These are phyloP conservation scores for Dryadomyces sulphureus DNA, from an alignment of 2,329 filamentous ascomycete genomes.

Conservation along the genomic window DNA sequence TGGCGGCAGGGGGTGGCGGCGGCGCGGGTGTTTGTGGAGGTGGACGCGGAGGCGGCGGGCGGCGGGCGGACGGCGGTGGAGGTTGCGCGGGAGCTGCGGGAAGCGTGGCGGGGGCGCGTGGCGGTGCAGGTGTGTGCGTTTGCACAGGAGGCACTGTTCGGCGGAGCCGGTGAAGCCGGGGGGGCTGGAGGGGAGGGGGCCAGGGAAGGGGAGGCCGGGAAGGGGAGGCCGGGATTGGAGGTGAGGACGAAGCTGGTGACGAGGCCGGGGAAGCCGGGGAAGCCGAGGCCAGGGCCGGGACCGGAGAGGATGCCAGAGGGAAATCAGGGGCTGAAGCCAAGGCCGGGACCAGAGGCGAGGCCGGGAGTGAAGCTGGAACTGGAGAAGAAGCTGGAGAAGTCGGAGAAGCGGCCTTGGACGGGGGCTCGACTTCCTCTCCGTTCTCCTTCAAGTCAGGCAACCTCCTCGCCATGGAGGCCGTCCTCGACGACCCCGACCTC, in stretches of 20 bases:
- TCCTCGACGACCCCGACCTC: conserved; percentile 12
- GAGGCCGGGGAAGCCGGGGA: not conserved
- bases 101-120: conserved; percentile 34
- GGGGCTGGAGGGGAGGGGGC: conserved; percentile 10
- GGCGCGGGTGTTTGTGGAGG: conserved; percentile 57
- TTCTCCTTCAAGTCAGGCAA: no score
- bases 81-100: conserved; percentile 41
- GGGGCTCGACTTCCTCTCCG: no score
- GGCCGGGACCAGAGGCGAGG: no score
- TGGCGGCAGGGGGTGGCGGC: conserved; percentile 49
- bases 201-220: not conserved
- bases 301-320: no score
- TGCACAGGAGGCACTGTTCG: conserved; percentile 53
- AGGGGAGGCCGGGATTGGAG: not conserved
- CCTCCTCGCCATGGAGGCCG: conserved; percentile 26
- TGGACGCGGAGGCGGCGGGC: conserved; percentile 42
- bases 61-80: conserved; percentile 21
- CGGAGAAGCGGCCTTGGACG: no score
- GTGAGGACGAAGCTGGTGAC: not conserved
- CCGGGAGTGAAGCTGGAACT: no score
- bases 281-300: no score
- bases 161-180: conserved; percentile 19
- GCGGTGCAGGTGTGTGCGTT: conserved; percentile 55
- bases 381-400: no score
- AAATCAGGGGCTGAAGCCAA: no score